These are phyloP conservation scores for Smallanthus sonchifolius DNA, from an alignment of 129 eudicot genomes.

Conservation along the genomic window DNA sequence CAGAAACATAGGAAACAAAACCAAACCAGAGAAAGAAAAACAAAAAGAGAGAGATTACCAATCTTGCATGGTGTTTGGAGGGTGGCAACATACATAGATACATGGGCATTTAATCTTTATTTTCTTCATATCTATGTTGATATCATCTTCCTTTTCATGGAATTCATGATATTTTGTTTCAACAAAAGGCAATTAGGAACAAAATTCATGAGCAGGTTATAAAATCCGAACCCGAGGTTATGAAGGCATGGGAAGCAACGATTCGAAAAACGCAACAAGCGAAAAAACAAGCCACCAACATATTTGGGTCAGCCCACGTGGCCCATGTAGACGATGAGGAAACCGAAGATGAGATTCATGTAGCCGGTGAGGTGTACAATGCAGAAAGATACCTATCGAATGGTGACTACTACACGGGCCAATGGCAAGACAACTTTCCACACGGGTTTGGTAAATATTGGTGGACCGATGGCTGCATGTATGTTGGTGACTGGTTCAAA, in stretches of 20 bases:
- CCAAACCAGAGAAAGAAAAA: constrained; percentile 31
- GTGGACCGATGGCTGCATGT: constrained; percentile 98
- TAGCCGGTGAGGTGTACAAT: constrained; percentile 49
- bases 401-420: constrained; percentile 82
- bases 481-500: constrained; percentile 76
- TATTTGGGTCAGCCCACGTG: constrained; percentile 62
- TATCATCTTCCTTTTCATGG: constrained; percentile 17
- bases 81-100: not conserved
- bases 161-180: constrained; percentile 28
- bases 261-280: constrained; percentile 85
- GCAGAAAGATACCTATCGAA: constrained; percentile 69
- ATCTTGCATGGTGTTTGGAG: constrained; percentile 15
- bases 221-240: constrained; percentile 25
- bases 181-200: constrained; percentile 17
- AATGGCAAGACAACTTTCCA: constrained; percentile 74
- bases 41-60: not conserved
- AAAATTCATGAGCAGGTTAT: constrained; percentile 18
- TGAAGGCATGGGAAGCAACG: constrained; percentile 99
- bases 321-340: constrained; percentile 43
- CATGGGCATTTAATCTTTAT: constrained; percentile 11
- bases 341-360: constrained; percentile 37
- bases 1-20: constrained; percentile 38
- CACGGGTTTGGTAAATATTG: constrained; percentile 86
- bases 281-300: constrained; percentile 71
- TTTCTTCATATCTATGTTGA: constrained; percentile 14